Evolutionary conservation across 257 asterid genomes (phyloP), one percentile per base, ranked within the genome.

Genomic region (Penstemon davidsonii): DNA sequence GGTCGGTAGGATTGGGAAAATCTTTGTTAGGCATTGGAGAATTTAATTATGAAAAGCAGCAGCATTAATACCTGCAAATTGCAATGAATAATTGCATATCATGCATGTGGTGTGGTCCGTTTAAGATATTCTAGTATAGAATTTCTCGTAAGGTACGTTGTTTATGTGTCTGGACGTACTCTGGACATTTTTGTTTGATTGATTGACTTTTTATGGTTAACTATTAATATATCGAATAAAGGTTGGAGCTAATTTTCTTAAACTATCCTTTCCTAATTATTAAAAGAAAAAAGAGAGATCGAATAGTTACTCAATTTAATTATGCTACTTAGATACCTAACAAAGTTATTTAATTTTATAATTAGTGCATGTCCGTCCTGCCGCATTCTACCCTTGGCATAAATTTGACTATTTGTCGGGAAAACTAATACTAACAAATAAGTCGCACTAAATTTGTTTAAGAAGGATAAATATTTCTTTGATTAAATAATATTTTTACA

Each of bases 1-100:
- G 68, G 79, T 68, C 69, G 78, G 70, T 73, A 60, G 65, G 79
- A 73, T 69, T 70, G 46, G 38, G 69, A 60, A 46, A 42, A 74
- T 74, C 74, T 49, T 73, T 13, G 75, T 77, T 64, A 69, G 71
- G 75, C 60, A 76, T 67, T 73, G 42, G 1, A 43, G 18, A 71
- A 66, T 64, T 70, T 69, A 13, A 39, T 64, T 56, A 11, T 19
- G 66, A 47, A 62, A 68, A 39, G 12, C 33, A 49, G 72, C 71
- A 47, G 43, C 50, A 25, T 25, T 25, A 15, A 13, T 52, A 53
- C 46, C 52, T 51, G 69, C 33, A 12, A 75, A 69, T 69, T 58
- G 62, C 33, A 25, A 25, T 25, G 62, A 59, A 75, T 15, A 15
- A 15, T 15, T 15, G 18, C 18, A 15, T 15, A 15, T 15, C 18